Evolutionary conservation across 495 filamentous ascomycete species (phyloP).

Genomic region (Penicillium chermesinum): DNA sequence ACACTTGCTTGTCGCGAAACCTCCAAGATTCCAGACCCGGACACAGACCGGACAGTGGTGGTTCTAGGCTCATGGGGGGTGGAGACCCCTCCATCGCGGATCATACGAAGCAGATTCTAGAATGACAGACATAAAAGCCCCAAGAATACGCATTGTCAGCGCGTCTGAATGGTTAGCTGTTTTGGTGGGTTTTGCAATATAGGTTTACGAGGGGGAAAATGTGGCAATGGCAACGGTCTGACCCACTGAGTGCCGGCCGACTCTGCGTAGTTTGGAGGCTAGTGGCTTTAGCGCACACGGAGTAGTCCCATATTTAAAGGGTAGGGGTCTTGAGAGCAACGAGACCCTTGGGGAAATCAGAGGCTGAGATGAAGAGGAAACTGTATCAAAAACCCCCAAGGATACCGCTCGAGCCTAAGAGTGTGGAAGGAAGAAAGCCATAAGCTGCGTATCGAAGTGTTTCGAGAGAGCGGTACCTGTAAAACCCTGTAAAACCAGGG

Average conservation of each 20-base stretch:
- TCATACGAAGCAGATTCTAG: background rate
- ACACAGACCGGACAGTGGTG: slow-evolving; percentile 6
- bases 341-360: slow-evolving; percentile 2
- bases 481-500: background rate
- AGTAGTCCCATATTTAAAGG: slow-evolving; percentile 18
- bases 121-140: background rate
- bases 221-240: slow-evolving; percentile 6
- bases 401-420: background rate
- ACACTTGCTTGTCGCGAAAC: no score
- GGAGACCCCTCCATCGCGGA: slow-evolving; percentile 1
- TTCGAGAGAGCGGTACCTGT: background rate
- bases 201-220: background rate
- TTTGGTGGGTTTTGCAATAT: background rate
- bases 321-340: slow-evolving; percentile 7
- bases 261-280: slow-evolving; percentile 19
- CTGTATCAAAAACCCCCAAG: background rate
- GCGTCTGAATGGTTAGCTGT: background rate
- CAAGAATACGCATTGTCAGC: no score
- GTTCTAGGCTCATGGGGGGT: slow-evolving; percentile 6
- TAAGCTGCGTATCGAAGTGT: no score
- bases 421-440: background rate
- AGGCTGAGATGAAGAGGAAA: slow-evolving; percentile 2
- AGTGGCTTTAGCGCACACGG: slow-evolving; percentile 22
- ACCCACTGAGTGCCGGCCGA: slow-evolving; percentile 15
- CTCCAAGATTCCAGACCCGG: slow-evolving; percentile 3